Conservation (phyloP, 768 basidiomycete genomes). For the Phylloporus sp. region DNA sequence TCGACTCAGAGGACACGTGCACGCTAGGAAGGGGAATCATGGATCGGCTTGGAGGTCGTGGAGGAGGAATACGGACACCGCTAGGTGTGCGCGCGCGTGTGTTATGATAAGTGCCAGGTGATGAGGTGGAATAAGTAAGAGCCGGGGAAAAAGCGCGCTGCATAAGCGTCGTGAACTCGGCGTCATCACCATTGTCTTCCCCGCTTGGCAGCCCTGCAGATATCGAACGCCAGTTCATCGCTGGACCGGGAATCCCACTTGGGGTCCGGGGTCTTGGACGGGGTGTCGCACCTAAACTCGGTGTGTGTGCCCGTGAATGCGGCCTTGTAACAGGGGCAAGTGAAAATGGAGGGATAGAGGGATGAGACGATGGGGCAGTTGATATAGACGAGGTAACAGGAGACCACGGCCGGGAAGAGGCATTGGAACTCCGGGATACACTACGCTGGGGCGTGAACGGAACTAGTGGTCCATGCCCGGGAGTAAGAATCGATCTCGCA, state of each 20-base stretch:
- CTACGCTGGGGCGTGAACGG: conserved; percentile 58
- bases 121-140: conserved; percentile 45
- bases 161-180: conserved; percentile 40
- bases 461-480: conserved; percentile 43
- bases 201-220: conserved; percentile 46
- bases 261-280: conserved; percentile 77
- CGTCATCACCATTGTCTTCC: conserved; percentile 45
- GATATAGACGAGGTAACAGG: conserved; percentile 70
- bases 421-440: conserved; percentile 68
- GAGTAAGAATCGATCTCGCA: conserved; percentile 44
- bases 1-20: conserved; percentile 63
- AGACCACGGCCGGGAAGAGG: conserved; percentile 78
- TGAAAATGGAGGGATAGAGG: conserved; percentile 35
- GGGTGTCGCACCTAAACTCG: conserved; percentile 44
- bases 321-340: conserved; percentile 32
- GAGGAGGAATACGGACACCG: conserved; percentile 45
- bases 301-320: conserved; percentile 60
- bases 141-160: conserved; percentile 64
- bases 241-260: conserved; percentile 70
- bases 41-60: conserved; percentile 77
- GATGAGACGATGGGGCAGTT: conserved; percentile 53
- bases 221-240: conserved; percentile 44
- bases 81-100: conserved; percentile 39
- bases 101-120: conserved; percentile 28
- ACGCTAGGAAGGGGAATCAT: conserved; percentile 79